Conservation (phyloP, 805 yeast species). For the Limtongia smithiae region DNA sequence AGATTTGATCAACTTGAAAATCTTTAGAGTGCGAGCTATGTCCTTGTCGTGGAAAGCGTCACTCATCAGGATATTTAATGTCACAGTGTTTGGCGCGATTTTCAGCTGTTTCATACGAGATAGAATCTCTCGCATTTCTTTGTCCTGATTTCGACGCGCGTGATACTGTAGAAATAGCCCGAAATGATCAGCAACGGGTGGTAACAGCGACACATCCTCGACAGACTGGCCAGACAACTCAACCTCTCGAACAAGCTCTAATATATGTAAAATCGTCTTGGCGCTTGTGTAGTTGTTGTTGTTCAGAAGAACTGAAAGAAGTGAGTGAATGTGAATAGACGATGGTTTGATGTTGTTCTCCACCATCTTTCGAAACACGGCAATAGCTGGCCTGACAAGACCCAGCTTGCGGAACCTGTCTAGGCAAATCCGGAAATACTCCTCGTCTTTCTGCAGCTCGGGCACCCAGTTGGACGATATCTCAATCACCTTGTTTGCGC, state of each 20-base stretch:
- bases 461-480: neutral
- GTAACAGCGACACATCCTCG: neutral
- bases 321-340: conserved; percentile 8
- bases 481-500: neutral
- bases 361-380: conserved; percentile 1
- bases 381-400: conserved; percentile 4
- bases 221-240: conserved; percentile 7
- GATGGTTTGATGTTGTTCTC: conserved; percentile 8
- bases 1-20: neutral
- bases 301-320: conserved; percentile 10
- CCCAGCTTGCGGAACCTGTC: conserved; percentile 13
- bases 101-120: conserved; percentile 12
- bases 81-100: conserved; percentile 7
- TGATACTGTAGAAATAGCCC: conserved; percentile 19
- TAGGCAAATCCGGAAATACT: conserved; percentile 13
- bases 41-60: conserved; percentile 13
- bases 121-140: conserved; percentile 1
- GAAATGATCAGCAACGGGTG: conserved; percentile 23
- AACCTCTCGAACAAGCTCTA: conserved; percentile 7
- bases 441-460: neutral
- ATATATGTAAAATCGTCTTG: neutral
- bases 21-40: conserved; percentile 1
- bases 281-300: conserved; percentile 7
- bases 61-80: conserved; percentile 13
- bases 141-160: conserved; percentile 11